These are phyloP conservation scores for Bondarzewia mesenterica DNA, from an alignment of 1,284 basidiomycete species.

Conservation along the genomic window DNA sequence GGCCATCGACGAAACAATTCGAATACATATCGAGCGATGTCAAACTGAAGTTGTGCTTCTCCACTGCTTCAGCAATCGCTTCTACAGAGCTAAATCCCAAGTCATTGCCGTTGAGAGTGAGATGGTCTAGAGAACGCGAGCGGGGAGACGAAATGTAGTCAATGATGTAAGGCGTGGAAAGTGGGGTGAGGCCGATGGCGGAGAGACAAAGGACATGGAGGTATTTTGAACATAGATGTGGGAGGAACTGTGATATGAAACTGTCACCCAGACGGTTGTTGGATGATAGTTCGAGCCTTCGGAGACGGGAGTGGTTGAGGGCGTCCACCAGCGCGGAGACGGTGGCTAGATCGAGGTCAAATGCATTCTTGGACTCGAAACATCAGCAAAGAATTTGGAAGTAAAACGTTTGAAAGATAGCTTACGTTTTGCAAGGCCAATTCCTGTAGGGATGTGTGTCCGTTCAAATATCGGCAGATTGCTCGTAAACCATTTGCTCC, in stretches of 20 bases:
- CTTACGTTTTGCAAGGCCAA: constrained; percentile 53
- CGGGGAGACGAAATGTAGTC: constrained; percentile 45
- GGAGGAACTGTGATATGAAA: constrained; percentile 44
- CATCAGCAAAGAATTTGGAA: constrained; percentile 1
- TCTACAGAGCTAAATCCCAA: constrained; percentile 38
- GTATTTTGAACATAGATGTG: constrained; percentile 33
- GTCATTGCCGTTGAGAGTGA: constrained; percentile 51
- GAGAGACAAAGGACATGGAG: constrained; percentile 52
- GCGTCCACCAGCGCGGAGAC: constrained; percentile 32
- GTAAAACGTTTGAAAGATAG: constrained; percentile 9
- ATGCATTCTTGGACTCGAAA: constrained; percentile 31
- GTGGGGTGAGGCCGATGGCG: constrained; percentile 39
- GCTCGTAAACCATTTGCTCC: constrained; percentile 46
- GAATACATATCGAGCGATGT: constrained; percentile 42
- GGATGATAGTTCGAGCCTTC: constrained; percentile 35
- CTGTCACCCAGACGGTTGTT: constrained; percentile 36
- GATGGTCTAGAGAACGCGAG: constrained; percentile 34
- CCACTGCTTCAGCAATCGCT: constrained; percentile 37
- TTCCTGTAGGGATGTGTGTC: constrained; percentile 35
- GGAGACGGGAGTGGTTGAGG: constrained; percentile 40
- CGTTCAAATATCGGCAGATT: constrained; percentile 42
- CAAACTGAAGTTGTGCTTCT: constrained; percentile 42
- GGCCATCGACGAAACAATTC: constrained; percentile 23
- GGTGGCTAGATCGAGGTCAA: constrained; percentile 28
- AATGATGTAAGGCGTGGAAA: constrained; percentile 34